Evolutionary conservation across 352 stramenopile genomes (phyloP).

Genomic region (Saprolegnia diclina): DNA sequence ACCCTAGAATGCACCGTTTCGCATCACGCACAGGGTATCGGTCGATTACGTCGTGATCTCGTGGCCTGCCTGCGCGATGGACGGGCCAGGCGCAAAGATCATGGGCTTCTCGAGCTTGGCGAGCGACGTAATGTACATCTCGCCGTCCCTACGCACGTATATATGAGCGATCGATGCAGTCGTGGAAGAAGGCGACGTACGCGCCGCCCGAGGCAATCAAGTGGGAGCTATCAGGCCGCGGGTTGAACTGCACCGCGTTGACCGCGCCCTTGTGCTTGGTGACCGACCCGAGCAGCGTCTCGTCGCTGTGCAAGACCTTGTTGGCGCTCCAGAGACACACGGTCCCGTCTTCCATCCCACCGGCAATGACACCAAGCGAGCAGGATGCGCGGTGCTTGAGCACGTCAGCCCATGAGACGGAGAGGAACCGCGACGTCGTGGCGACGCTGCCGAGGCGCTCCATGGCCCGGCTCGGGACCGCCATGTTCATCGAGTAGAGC

Average conservation of each 20-base stretch:
- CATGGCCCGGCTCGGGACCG: constrained; percentile 54
- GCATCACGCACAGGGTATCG: neutral
- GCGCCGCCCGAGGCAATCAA: constrained; percentile 90
- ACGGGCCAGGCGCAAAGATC: constrained; percentile 83
- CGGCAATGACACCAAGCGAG: constrained; percentile 90
- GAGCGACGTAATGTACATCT: constrained; percentile 94
- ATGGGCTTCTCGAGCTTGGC: constrained; percentile 83
- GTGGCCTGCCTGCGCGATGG: constrained; percentile 46
- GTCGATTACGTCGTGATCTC: constrained; percentile 60
- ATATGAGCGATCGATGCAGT: neutral
- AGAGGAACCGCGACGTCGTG: constrained; percentile 89
- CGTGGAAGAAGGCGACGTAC: constrained; percentile 17
- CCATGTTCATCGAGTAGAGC: constrained; percentile 91
- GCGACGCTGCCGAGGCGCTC: constrained; percentile 79
- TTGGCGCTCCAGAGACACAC: constrained; percentile 89
- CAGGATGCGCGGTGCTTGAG: constrained; percentile 61
- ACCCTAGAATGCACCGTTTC: constrained; percentile 40
- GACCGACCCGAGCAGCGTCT: constrained; percentile 61
- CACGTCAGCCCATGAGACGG: constrained; percentile 88
- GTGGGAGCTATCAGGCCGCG: constrained; percentile 86
- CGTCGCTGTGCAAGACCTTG: constrained; percentile 32
- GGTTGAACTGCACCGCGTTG: constrained; percentile 94
- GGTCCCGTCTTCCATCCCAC: constrained; percentile 95
- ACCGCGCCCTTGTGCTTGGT: constrained; percentile 85
- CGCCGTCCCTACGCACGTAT: constrained; percentile 60